Percentiles rank a stretch among this genome's conserved stretches.
These are phyloP conservation scores for Symbiodinium natans DNA, from an alignment of 73 alveolate species.

Conservation along the genomic window DNA sequence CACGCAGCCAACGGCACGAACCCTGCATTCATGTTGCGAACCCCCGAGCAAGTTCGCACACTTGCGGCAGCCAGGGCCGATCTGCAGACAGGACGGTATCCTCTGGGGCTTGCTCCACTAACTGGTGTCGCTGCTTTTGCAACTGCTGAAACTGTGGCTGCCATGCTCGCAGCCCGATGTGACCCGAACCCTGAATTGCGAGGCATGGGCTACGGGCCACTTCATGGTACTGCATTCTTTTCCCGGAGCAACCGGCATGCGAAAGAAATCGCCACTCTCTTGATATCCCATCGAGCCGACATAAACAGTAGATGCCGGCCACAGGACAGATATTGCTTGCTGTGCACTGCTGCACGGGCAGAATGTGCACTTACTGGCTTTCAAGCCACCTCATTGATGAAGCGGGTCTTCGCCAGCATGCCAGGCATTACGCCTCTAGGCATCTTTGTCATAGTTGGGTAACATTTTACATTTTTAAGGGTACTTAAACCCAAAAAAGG, in stretches of 20 bases:
- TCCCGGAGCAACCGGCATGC: slow-evolving; percentile 1
- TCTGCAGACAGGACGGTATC: background rate
- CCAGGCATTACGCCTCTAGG: background rate
- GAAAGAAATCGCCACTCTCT: background rate
- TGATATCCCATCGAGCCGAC: background rate
- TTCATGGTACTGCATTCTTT: background rate
- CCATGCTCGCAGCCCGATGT: slow-evolving; percentile 25
- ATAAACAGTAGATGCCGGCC: background rate
- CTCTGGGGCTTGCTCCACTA: background rate
- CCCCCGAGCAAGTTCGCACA: slow-evolving; percentile 21
- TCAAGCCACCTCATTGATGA: background rate
- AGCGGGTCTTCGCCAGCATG: slow-evolving; percentile 6
- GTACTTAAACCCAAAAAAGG: too few relatives aligned
- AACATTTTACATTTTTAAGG: too few relatives aligned
- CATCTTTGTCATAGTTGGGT: too few relatives aligned
- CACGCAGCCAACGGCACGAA: slow-evolving; percentile 15
- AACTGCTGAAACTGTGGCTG: slow-evolving; percentile 1
- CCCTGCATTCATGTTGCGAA: background rate
- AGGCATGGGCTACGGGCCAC: slow-evolving; percentile 16
- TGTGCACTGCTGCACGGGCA: background rate
- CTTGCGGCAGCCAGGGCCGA: slow-evolving; percentile 15
- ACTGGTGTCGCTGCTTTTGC: slow-evolving; percentile 15
- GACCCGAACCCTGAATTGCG: slow-evolving; percentile 50
- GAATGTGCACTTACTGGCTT: background rate
- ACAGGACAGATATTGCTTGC: background rate